Base-by-base conservation (phyloP, 148 eudicot species). In the Rhododendron simsii region DNA sequence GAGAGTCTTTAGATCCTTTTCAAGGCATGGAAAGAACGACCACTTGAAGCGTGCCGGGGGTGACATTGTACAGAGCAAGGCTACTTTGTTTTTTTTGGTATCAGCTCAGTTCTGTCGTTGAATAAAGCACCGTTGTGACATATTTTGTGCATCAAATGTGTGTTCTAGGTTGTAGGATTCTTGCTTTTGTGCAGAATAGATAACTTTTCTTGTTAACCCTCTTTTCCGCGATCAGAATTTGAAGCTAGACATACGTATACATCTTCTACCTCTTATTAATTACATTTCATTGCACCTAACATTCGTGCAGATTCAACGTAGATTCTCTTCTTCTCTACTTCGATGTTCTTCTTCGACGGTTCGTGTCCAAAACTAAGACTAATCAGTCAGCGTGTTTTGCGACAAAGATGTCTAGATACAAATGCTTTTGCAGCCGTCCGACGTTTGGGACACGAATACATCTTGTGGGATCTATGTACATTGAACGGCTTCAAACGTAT, bases 41-140 rank as follows among this genome's bases (percentile, higher is more conserved):
- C 20, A 15, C 26, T 33, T 2, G 71, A 51, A 84, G 78, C 37
- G 15, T 63, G 30, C 48, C 51, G 47, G 21, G 16, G 63, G 50
- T 65, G 35, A 20, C 61, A 63, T 28, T 87, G 88, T 51, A 83
- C 74, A n/a, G 20, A 50, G 30, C 37, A 45, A 71, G 55, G 67
- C 50, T 61, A 35, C 12, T 33, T 12, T 7, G 5, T 26, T 67
- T 8, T 3, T 16, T 33, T 82, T 0, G 83, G 75, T 74, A 26
- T 86, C 85, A 76, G 77, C 59, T 65, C 81, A 57, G 48, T 57
- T 75, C 50, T 76, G 55, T 45, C 12, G 39, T 81, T 30, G 30
- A 84, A 74, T 75, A 28, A 59, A 82, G 37, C 80, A 51, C 81
- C 65, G 3, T 30, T 71, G 76, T 71, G 20, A 33, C 76, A 71